Evolutionary conservation across 1,284 basidiomycete genomes (phyloP).

Genomic region (Malassezia slooffiae): DNA sequence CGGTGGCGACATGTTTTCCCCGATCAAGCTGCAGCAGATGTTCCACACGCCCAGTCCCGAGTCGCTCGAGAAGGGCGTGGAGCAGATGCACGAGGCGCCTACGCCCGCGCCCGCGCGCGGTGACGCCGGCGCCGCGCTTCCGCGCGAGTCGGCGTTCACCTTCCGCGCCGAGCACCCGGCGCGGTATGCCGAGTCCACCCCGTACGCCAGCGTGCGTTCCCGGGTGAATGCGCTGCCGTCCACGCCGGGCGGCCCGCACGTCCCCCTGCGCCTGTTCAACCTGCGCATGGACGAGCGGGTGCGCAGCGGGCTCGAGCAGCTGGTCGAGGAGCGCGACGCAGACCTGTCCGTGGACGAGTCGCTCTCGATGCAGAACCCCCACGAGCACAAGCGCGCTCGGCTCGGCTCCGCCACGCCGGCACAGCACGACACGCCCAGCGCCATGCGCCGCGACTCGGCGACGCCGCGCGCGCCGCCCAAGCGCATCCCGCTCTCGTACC

Average conservation of each 20-base stretch:
- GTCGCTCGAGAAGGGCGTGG: slow-evolving; percentile 12
- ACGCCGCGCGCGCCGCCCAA: background rate
- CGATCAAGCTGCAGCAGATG: slow-evolving; percentile 38
- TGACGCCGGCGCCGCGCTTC: background rate
- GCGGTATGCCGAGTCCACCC: background rate
- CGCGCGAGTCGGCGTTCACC: slow-evolving; percentile 10
- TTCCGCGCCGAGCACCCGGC: slow-evolving; percentile 14
- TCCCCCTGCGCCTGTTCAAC: slow-evolving; percentile 32
- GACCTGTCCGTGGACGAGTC: slow-evolving; percentile 10
- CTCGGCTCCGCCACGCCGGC: slow-evolving; percentile 11
- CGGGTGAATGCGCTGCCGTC: slow-evolving; percentile 3
- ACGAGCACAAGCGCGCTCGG: slow-evolving; percentile 27
- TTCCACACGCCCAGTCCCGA: slow-evolving; percentile 30
- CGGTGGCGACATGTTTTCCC: slow-evolving; percentile 42
- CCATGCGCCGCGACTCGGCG: no score
- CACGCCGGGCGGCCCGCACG: slow-evolving; percentile 20
- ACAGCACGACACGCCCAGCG: background rate
- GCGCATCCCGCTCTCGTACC: slow-evolving; percentile 8
- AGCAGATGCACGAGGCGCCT: slow-evolving; percentile 5
- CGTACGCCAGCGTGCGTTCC: slow-evolving; percentile 17
- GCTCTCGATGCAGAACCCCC: slow-evolving; percentile 14
- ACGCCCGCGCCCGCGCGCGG: slow-evolving; percentile 12
- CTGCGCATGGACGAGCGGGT: slow-evolving; percentile 26
- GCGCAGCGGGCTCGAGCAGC: slow-evolving; percentile 26
- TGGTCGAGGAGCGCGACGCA: slow-evolving; percentile 20